Evolutionary conservation across 2,329 filamentous ascomycete genomes (phyloP), one percentile per base, ranked within the genome.

Genomic region (Aspergillus sp.): DNA sequence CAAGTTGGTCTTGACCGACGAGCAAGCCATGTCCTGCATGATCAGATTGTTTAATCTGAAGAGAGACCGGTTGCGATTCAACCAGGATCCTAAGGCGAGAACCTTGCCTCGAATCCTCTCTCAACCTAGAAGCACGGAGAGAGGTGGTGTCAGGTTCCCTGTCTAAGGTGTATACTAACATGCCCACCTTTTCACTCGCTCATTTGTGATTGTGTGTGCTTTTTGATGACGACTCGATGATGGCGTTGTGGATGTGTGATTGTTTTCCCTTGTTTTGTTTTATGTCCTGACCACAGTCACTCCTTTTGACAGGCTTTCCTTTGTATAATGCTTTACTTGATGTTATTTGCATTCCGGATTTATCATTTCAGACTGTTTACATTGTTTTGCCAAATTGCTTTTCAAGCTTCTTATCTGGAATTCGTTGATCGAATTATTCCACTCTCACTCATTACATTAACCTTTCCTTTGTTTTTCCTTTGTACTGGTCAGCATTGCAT

Each of bases 11-110:
- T n/a, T 66, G 39, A 31, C 54, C 2, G 63, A 65, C 20, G 64
- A 66, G 18, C 64, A 66, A 52, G 64, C 64, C 14, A 66, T 66
- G 64, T 32, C 56, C 1, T 62, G 61, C 54, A 61, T 66, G 63
- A 56, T 66, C 47, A 59, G 60, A 39, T 45, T 66, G 26, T 66
- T 62, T 24, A 66, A 64, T 24, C 52, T 66, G 26, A 66, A 66
- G 55, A 56, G 64, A 1, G 64, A 66, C 20, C 63, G 64, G 6
- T 52, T 66, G 45, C 59, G 63, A 6, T 61, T 60, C 14, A 65
- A 64, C 31, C 64, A 64, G 55, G 64, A 66, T 52, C 63, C 60
- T 3, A 66, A 65, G 53, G 59, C 62, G 5, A 49, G 63, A 39
- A 59, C 61, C 3, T 49, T 66, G 42, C 64, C 64, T 11, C 59